Base-by-base conservation (phyloP, 2,329 filamentous ascomycete genomes). In the Cordyceps cateniannulata region DNA sequence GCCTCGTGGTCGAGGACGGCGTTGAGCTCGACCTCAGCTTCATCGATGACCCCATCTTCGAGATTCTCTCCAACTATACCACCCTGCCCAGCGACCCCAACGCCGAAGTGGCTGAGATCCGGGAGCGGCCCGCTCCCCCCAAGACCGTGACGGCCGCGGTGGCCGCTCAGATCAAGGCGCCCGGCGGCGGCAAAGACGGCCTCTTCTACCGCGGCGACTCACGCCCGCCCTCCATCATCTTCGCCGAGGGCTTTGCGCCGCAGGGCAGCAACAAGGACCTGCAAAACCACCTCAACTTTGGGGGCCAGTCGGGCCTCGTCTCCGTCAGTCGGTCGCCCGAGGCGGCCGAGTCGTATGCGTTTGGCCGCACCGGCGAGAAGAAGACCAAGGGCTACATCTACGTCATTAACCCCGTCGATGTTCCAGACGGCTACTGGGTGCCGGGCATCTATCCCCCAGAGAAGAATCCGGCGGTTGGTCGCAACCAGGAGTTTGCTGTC, bases 161-260 rank as follows among this genome's bases (percentile, higher is more conserved):
- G 10, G 51, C 51, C 24, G 12, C 51, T 16, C 7, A 16, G 9
- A 54, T 54, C 5, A 44, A 54, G 22, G 51, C 51, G n/a, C 62
- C 60, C 5, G 35, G 27, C 3, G 58, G 58, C 18, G 62, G 58
- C 29, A 5, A 18, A 20, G 8, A 10, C 2, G 63, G 63, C 3
- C 7, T 61, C 59, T 60, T 64, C 22, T 64, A 45, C 32, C 61
- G 63, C 27, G 61, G 63, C 24, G 63, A 64, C 40, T 60, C 59
- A 3, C 63, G 63, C 3, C 54, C 61, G 1, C 55, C 57, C 0
- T 25, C 25, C 7, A 38, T 61, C 14, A 45, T 64, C 5, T 64
- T 64, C 18, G 12, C n/a, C 6, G 22, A 14, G 2, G 63, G 63
- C 1, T 64, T 64, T 18, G 12, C 2, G 5, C 61, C 63, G 3